Evolutionary conservation across 2,329 filamentous ascomycete species (phyloP).

Genomic region (Camptophora hylomeconis): DNA sequence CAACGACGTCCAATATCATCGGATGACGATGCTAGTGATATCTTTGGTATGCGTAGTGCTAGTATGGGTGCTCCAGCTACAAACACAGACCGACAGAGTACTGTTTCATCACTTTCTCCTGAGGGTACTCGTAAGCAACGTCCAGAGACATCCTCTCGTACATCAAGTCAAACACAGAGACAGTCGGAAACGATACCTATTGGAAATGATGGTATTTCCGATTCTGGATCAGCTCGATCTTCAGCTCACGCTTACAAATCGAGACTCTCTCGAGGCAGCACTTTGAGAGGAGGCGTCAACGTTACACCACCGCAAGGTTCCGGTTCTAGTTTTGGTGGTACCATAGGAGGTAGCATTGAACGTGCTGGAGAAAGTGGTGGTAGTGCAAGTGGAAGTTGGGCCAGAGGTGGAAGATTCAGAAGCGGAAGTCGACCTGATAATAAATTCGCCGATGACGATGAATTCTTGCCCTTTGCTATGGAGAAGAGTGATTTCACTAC

Average conservation of each 20-base stretch:
- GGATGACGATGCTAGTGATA: conserved; percentile 30
- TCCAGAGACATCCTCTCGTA: conserved; percentile 2
- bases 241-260: conserved; percentile 10
- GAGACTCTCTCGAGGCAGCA: conserved; percentile 7
- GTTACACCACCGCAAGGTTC: conserved; percentile 13
- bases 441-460: conserved; percentile 14
- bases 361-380: conserved; percentile 10
- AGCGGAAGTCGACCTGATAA: conserved; percentile 13
- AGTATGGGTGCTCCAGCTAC: conserved; percentile 27
- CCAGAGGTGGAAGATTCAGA: conserved; percentile 8
- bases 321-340: conserved; percentile 13
- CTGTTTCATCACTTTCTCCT: conserved; percentile 2
- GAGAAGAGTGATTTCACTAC: conserved; percentile 9
- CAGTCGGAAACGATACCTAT: conserved; percentile 8
- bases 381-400: conserved; percentile 13
- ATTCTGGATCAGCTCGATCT: conserved; percentile 12
- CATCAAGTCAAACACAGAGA: conserved; percentile 7
- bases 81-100: conserved; percentile 4
- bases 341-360: conserved; percentile 12
- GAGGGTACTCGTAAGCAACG: not conserved
- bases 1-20: conserved; percentile 22
- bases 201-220: conserved; percentile 12
- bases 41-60: conserved; percentile 33
- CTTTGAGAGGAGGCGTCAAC: conserved; percentile 5
- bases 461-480: conserved; percentile 17